Evolutionary conservation across 768 basidiomycete genomes (phyloP), one percentile per base, ranked within the genome.

Genomic region (Mycena vitilis): DNA sequence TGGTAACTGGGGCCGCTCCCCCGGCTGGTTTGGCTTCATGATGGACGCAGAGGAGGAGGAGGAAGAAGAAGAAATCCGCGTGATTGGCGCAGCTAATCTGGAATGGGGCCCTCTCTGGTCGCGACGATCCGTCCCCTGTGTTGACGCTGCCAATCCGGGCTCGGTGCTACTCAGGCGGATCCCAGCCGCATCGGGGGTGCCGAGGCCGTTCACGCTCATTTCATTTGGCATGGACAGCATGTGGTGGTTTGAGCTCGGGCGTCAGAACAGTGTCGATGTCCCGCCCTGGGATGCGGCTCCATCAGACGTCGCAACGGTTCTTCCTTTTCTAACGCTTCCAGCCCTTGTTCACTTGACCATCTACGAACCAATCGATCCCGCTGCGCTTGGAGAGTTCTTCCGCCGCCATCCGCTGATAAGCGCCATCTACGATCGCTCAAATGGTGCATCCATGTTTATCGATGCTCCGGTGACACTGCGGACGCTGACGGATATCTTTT

Each of bases 241-340:
- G 60, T 60, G 47, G 60, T 60, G 47, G 48, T 60, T 60, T 30
- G 11, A 60, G 48, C 48, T 60, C 47, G 60, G 60, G 56, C 57
- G 45, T 30, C 25, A 47, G 44, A 48, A 36, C 47, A 49, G 36
- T 48, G 16, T 22, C 58, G 47, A 47, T 2, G 5, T 13, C 48
- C 60, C 60, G n/a, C 9, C 36, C n/a, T 60, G 60, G 60, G 48
- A 60, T 2, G 60, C 36, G 20, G 23, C 47, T 60, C 23, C 48
- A 15, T 40, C 60, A 15, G 38, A 37, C 6, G 8, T 60, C 20
- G 13, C 47, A 36, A 23, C 60, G 7, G 44, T 59, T 47, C 6
- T 59, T 30, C 57, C 57, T 18, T 16, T 40, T 51, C 2, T 60
- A 51, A 60, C 60, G 36, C 60, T 60, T 48, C 60, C 60, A n/a